Percentiles rank a stretch among this genome's conserved stretches.
phyloP scores from a whole-genome alignment of 1,139 yeast genomes.

The Sugiyamaella japonica region DNA sequence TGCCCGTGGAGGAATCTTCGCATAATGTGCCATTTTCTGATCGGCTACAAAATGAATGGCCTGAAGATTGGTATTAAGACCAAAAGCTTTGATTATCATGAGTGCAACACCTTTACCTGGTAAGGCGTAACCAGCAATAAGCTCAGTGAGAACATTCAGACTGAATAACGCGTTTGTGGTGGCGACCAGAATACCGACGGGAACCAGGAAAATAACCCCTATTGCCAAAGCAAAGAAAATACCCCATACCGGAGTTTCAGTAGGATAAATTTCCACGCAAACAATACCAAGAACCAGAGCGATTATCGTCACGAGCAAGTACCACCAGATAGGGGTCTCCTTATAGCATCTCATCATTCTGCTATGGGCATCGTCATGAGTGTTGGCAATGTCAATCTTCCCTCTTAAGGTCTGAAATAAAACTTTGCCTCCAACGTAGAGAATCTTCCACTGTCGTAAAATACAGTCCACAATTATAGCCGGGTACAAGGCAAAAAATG shows the following conservation, averaged over 20 bases:
- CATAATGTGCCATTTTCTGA: conserved; percentile 58
- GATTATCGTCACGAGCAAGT: conserved; percentile 44
- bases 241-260: conserved; percentile 55
- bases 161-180: conserved; percentile 55
- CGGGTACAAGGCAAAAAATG: conserved; percentile 31
- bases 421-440: conserved; percentile 17
- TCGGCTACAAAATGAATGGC: conserved; percentile 49
- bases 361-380: conserved; percentile 44
- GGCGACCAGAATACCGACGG: conserved; percentile 50
- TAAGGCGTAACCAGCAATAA: conserved; percentile 59
- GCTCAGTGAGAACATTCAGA: conserved; percentile 55
- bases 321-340: conserved; percentile 62
- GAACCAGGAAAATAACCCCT: conserved; percentile 53
- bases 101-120: conserved; percentile 63
- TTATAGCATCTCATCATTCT: conserved; percentile 52
- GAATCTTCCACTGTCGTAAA: conserved; percentile 26
- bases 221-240: conserved; percentile 56
- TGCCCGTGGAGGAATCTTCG: conserved; percentile 57
- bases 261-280: conserved; percentile 45
- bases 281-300: conserved; percentile 49
- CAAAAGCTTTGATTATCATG: conserved; percentile 55
- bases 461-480: conserved; percentile 29
- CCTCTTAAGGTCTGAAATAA: neutral
- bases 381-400: neutral
- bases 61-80: conserved; percentile 56